phyloP scores from a whole-genome alignment of 192 early-diverging fungal genomes.

The Cladochytrium replicatum region DNA sequence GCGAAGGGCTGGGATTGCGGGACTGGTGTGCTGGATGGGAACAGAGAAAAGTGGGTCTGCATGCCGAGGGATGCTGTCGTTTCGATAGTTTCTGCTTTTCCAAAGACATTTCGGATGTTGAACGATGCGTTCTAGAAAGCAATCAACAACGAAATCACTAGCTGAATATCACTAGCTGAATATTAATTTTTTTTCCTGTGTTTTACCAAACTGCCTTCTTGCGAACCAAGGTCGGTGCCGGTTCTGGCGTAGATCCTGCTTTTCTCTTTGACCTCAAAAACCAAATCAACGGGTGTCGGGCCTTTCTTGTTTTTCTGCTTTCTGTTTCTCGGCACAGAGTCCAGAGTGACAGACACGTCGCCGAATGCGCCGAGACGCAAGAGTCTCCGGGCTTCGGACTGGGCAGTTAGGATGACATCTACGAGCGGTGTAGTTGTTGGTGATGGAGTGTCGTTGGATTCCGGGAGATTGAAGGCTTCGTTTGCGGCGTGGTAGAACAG shows the following conservation, averaged over 20 bases:
- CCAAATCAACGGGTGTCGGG: constrained; percentile 52
- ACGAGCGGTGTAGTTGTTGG: no score
- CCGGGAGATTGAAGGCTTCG: constrained; percentile 22
- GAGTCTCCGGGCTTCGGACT: constrained; percentile 45
- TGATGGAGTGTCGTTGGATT: no score
- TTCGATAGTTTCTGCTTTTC: constrained; percentile 74
- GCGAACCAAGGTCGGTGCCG: constrained; percentile 81
- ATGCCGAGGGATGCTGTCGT: constrained; percentile 65
- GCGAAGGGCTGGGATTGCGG: constrained; percentile 14
- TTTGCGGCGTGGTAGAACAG: no score
- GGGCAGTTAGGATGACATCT: constrained; percentile 47
- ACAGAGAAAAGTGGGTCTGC: no score
- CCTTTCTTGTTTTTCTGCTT: constrained; percentile 28
- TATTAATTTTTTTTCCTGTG: no score
- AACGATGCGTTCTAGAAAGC: constrained; percentile 51
- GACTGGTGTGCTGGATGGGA: constrained; percentile 17
- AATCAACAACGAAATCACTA: constrained; percentile 4
- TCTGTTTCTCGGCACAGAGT: constrained; percentile 28
- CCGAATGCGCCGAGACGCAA: constrained; percentile 62
- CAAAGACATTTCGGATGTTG: constrained; percentile 75
- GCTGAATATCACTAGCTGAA: not conserved
- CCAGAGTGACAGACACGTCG: constrained; percentile 53
- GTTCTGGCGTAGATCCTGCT: constrained; percentile 68
- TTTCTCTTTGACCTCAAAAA: constrained; percentile 60
- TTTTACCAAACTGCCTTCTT: constrained; percentile 77